Evolutionary conservation across 2,329 filamentous ascomycete species (phyloP), one percentile per base, ranked within the genome.

Genomic region (Tolypocladium amazonense): DNA sequence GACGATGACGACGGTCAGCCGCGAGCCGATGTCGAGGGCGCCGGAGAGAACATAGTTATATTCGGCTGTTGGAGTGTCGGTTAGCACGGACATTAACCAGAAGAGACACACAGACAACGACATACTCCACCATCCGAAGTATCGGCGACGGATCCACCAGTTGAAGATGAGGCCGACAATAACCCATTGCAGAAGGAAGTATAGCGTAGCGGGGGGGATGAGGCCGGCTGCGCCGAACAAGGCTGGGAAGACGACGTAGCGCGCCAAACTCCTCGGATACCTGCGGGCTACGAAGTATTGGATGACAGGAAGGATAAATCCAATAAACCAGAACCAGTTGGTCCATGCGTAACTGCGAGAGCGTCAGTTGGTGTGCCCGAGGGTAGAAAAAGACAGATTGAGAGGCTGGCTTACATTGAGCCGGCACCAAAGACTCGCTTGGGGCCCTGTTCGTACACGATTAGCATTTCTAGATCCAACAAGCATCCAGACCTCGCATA

Each of bases 11-110:
- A 85, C 77, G n/a, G 79, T 77, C 12, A 85, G 67, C 0, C 79
- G 79, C 0, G 83, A 76, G 25, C 81, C 83, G 53, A 79, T 78
- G 58, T 84, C 82, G 35, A 85, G 72, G 2, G 78, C 81, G 0
- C 81, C 82, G 11, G 81, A 83, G 0, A 82, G 74, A 57, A 83
- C 75, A 61, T 83, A 85, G 71, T 84, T 85, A 73, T 83, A 85
- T 38, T 62, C 57, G 37, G 33, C 62, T 63, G 55, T 52, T 5
- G 30, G 2, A 11, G 7, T n/a, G 43, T 11, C 6, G 5, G 43
- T 63, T 15, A 60, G 59, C n/a, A 50, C 2, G 18, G 27, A 23
- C 20, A 41, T n/a, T 6, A 8, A 8, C 20, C 39, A 41, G 7
- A 20, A 20, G 25, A 15, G 25, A 3, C 47, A 20, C 25, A 50